Evolutionary conservation across 176 grass and related monocot species (phyloP), one percentile per base, ranked within the genome.

Genomic region (Oryza glaberrima): DNA sequence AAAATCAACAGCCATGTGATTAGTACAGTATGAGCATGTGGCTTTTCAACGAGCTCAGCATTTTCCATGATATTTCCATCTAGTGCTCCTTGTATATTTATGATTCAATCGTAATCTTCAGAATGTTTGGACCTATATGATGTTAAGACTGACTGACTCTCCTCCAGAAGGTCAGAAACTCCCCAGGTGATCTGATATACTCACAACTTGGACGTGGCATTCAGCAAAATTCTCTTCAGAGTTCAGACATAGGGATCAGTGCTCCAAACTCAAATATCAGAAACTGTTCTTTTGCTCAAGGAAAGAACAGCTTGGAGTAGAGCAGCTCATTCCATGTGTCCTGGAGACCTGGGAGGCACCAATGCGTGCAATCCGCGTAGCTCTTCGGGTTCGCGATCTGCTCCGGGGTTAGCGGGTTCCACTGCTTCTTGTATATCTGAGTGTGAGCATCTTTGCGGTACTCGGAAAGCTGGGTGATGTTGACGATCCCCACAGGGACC

Each of bases 261-360:
- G 34, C 11, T 81, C n/a, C 22, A 20, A 17, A 38, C 65, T 28
- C 68, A 3, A 3, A 23, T 11, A 63, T 10, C 58, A 63, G 5
- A 75, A 14, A 10, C 66, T 23, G 61, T 28, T 54, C 66, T 12
- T 72, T 66, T 14, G 20, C 36, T 92, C 81, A 92, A 48, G 93
- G 94, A 28, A 91, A 92, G 80, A 99, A 94, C 65, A 99, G 84
- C 76, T 88, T 94, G 5, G 90, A 67, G 36, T 92, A 99, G 70
- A 96, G 80, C 79, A 99, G 90, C 85, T 99, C 91, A 11, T 99
- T 99, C 96, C 96, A 99, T 0, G 93, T 99, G 66, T 99, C 96
- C 81, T 95, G 96, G 69, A 99, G 90, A 4, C 96, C 96, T 0
- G 96, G 96, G 23, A 99, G 83, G 67, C 96, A 99, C 96, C 96